A percentile compares a stretch with the other conserved stretches of the same genome.
These are phyloP conservation scores for Bacidia gigantensis DNA, from an alignment of 495 filamentous ascomycete species.

Conservation along the genomic window DNA sequence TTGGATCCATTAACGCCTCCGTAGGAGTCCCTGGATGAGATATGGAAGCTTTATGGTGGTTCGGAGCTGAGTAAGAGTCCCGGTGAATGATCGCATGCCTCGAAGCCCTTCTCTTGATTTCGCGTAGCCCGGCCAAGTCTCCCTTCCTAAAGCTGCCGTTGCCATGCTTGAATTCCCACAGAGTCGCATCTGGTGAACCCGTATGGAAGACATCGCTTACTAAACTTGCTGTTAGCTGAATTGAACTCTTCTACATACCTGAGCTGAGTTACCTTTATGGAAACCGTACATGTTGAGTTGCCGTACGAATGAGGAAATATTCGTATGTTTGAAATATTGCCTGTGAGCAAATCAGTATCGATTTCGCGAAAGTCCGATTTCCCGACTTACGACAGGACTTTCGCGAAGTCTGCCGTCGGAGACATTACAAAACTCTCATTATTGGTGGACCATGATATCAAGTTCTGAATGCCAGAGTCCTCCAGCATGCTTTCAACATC, in stretches of 20 bases:
- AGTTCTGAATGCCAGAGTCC: constrained; percentile 77
- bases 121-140: constrained; percentile 77
- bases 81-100: constrained; percentile 89
- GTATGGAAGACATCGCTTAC: constrained; percentile 99
- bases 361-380: background rate
- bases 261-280: constrained; percentile 72
- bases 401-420: constrained; percentile 92
- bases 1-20: constrained; percentile 63
- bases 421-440: constrained; percentile 99
- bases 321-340: constrained; percentile 98
- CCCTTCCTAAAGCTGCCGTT: constrained; percentile 95
- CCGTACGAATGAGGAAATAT: constrained; percentile 94
- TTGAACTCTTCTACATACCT: background rate
- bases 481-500: constrained; percentile 84
- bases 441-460: constrained; percentile 88
- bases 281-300: constrained; percentile 99
- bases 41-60: constrained; percentile 48
- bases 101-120: constrained; percentile 95
- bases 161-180: constrained; percentile 99
- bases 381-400: constrained; percentile 77
- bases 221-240: constrained; percentile 23
- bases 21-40: constrained; percentile 75
- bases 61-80: constrained; percentile 63
- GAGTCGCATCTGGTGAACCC: constrained; percentile 81
- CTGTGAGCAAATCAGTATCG: constrained; percentile 26